Evolutionary conservation across 1,139 yeast genomes (phyloP), one percentile per base, ranked within the genome.

Genomic region (Yamadazyma atmosphaerica): DNA sequence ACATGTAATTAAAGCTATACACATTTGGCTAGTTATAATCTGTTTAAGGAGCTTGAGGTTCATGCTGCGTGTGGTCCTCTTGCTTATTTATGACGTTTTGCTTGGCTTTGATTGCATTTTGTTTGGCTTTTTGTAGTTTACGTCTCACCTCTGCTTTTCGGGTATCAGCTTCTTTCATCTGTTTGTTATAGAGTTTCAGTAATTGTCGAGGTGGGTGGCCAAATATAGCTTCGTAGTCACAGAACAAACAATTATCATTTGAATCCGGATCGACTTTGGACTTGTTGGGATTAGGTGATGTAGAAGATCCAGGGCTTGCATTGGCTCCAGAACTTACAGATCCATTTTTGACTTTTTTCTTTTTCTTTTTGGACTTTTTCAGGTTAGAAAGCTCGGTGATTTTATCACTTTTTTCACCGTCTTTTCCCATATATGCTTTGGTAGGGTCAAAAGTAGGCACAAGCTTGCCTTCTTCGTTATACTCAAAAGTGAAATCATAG

Each of bases 401-500:
- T 31, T 43, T 39, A 8, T 23, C 35, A 19, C 17, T 26, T 10
- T 37, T 27, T 24, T 36, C 12, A 36, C 27, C 33, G 36, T 41
- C 29, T 43, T 45, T 37, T 50, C 55, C 36, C 55, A 44, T 52
- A 45, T 69, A 66, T 36, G 68, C 72, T 41, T 66, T 72, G 10
- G 69, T 65, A 34, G 68, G 63, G 45, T 58, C 66, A 36, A 66
- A 64, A 1, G 73, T 65, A 7, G 77, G 74, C 8, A 69, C 61
- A 25, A 72, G 50, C 46, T 67, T 65, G 8, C 76, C 77, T n/a
- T 62, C 61, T 26, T 57, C 59, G 44, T 70, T 74, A 41, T 68
- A 68, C 45, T 68, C 74, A 49, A 68, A 68, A 8, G 73, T 71
- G 44, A 72, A 69, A 42, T 72, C 76, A 49, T 70, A 68, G 2